Evolutionary conservation across 345 rosid species (phyloP), one percentile per base, ranked within the genome.

Genomic region (Orychophragmus violaceus): DNA sequence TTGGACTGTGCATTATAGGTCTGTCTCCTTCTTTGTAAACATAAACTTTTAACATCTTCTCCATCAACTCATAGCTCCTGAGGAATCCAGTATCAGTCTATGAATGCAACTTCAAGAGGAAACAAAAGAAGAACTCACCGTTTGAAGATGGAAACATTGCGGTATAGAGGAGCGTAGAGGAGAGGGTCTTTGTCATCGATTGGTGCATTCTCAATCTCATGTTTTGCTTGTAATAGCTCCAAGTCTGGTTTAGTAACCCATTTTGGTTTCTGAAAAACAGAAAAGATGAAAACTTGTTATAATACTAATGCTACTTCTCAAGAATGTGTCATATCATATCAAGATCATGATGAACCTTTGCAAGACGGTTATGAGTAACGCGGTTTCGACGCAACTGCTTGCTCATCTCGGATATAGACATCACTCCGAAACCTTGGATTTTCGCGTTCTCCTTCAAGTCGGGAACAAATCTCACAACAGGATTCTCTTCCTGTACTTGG

Each of bases 31-130:
- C 97, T 81, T 74, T 85, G 78, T 94, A 94, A 14, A 85, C 68
- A 49, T 94, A 88, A 10, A 94, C 94, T 71, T 84, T 90, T 30
- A 94, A 83, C 71, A 74, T 82, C 52, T 78, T 74, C 81, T 94
- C 96, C 99, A 94, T 94, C 66, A 94, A 62, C 61, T 90, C 88
- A 66, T 94, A 94, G 81, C 99, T 94, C 92, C 98, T 93, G 79
- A 77, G 1, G 8, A 52, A 3, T 41, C 19, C 37, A 57, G 2
- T 28, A 51, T 69, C 14, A 41, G 29, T 12, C 14, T 0, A 10
- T 42, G 21, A 35, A 50, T 27, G 27, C 13, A 37, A 12, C 13
- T 57, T 59, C 27, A 24, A 51, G 21, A 10, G 5, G 0, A 35
- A 14, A 24, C 61, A 35, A 12, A 29, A 9, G 2, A 44, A 3